Evolutionary conservation across 2,329 filamentous ascomycete genomes (phyloP).

Genomic region (Ophiostoma ips): DNA sequence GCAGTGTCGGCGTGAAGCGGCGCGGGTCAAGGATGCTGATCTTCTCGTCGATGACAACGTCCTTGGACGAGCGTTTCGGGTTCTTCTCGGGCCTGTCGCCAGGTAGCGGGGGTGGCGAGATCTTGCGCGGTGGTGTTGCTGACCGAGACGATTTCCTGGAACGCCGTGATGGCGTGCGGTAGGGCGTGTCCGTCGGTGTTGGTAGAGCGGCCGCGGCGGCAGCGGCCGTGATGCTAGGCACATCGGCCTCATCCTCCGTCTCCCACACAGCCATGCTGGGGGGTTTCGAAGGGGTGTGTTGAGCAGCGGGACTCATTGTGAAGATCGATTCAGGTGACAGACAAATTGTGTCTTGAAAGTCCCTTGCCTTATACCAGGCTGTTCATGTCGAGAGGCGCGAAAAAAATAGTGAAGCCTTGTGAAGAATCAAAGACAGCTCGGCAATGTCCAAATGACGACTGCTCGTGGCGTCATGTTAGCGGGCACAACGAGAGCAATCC

Average conservation of each 20-base stretch:
- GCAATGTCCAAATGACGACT: background rate
- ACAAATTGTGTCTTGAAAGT: constrained; percentile 3
- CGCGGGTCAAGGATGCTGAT: constrained; percentile 72
- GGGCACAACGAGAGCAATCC: background rate
- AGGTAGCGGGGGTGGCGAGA: constrained; percentile 42
- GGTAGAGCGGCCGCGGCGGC: constrained; percentile 39
- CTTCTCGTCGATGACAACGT: constrained; percentile 50
- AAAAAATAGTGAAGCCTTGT: background rate
- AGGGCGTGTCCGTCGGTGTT: constrained; percentile 57
- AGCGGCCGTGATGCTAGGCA: constrained; percentile 34
- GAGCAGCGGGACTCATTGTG: background rate
- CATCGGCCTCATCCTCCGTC: constrained; percentile 47
- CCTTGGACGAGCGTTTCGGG: constrained; percentile 40
- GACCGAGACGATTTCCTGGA: constrained; percentile 51
- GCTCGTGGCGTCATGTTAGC: background rate
- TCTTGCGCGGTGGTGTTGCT: constrained; percentile 45
- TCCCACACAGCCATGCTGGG: constrained; percentile 42
- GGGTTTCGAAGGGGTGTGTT: background rate
- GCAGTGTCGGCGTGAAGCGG: constrained; percentile 85
- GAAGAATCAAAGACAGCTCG: background rate
- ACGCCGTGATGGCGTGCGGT: constrained; percentile 54
- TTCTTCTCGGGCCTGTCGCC: constrained; percentile 30
- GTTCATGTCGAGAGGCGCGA: constrained; percentile 8
- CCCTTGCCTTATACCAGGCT: constrained; percentile 1
- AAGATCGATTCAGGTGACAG: background rate